Evolutionary conservation across 805 yeast genomes (phyloP).

Genomic region (Metschnikowia koreensis): DNA sequence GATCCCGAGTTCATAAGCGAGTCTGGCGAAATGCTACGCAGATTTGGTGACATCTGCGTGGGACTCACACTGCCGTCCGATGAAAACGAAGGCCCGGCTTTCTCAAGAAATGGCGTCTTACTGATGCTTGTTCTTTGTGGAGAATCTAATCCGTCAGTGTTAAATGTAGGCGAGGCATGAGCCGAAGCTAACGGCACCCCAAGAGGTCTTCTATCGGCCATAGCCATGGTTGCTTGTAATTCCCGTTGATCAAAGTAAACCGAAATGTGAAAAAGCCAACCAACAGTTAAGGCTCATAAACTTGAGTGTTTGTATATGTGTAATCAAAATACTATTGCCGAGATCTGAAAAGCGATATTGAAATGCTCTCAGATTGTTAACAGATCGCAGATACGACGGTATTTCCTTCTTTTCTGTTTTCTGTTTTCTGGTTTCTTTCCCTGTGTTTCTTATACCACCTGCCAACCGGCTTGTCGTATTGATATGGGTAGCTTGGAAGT

Average conservation of each 20-base stretch:
- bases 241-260: too few relatives aligned
- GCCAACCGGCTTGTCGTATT: too few relatives aligned
- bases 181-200: conserved; percentile 50
- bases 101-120: conserved; percentile 15
- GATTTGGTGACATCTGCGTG: conserved; percentile 32
- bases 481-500: too few relatives aligned
- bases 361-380: conserved; percentile 18
- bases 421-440: too few relatives aligned
- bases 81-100: conserved; percentile 4
- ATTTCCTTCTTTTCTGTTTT: neutral
- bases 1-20: conserved; percentile 35
- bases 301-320: neutral
- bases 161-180: conserved; percentile 44
- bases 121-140: conserved; percentile 9
- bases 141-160: conserved; percentile 22
- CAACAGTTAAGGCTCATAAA: too few relatives aligned
- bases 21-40: conserved; percentile 44
- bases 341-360: conserved; percentile 18
- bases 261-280: too few relatives aligned
- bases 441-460: too few relatives aligned
- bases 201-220: conserved; percentile 66
- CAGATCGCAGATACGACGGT: neutral
- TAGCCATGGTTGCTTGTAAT: too few relatives aligned
- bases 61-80: conserved; percentile 24
- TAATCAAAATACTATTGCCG: neutral